phyloP scores from a whole-genome alignment of 768 basidiomycete genomes.

The Auricularia cornea region DNA sequence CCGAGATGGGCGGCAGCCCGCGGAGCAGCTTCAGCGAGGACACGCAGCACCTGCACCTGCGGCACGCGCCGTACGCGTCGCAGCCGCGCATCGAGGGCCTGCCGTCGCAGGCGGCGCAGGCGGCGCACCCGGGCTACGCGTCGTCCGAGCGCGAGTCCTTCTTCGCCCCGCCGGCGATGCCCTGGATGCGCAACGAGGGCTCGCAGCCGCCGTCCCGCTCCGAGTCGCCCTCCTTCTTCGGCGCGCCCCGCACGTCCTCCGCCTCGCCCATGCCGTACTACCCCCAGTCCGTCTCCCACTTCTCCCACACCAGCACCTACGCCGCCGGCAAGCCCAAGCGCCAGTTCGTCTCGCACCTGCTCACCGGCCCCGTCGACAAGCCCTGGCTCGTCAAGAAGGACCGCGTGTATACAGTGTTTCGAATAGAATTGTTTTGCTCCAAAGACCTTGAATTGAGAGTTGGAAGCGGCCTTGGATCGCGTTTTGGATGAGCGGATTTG shows the following conservation, averaged over 20 bases:
- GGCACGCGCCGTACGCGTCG: background rate
- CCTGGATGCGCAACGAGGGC: constrained; percentile 5
- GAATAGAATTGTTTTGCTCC: too few relatives aligned
- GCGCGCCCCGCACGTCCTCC: background rate
- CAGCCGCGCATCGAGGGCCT: background rate
- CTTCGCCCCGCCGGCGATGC: constrained; percentile 5
- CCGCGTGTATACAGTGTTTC: too few relatives aligned
- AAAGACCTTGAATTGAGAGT: too few relatives aligned
- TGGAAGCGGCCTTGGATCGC: too few relatives aligned
- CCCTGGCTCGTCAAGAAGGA: constrained; percentile 40
- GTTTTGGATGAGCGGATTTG: too few relatives aligned
- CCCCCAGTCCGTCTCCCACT: background rate
- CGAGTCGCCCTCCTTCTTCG: background rate
- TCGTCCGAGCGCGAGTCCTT: background rate
- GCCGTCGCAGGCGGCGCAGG: background rate
- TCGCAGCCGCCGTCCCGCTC: background rate
- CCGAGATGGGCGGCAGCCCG: background rate
- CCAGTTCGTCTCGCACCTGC: constrained; percentile 12
- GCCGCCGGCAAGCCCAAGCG: background rate
- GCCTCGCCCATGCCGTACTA: background rate
- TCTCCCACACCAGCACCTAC: background rate
- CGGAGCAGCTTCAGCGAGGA: background rate
- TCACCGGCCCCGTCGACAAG: constrained; percentile 35
- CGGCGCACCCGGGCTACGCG: background rate
- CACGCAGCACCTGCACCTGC: background rate